These are phyloP conservation scores for Cadophora gregata DNA, from an alignment of 2,329 filamentous ascomycete species.

Conservation along the genomic window DNA sequence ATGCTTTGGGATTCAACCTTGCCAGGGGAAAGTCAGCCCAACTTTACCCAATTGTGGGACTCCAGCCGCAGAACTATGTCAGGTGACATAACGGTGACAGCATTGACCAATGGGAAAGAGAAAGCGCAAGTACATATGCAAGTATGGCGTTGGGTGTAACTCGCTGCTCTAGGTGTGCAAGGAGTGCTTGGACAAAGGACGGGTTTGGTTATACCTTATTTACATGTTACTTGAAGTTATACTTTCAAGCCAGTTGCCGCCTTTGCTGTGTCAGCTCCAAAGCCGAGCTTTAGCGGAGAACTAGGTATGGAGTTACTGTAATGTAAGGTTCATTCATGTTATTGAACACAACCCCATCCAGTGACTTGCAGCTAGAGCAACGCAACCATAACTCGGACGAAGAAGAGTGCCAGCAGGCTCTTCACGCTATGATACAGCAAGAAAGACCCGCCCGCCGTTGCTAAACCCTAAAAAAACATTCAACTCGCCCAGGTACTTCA, in stretches of 20 bases:
- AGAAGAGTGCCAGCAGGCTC: conserved; percentile 23
- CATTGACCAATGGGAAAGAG: conserved; percentile 8
- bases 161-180: conserved; percentile 4
- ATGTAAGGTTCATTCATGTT: conserved; percentile 2
- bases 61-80: neutral
- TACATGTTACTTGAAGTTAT: neutral
- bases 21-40: neutral
- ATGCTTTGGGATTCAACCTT: conserved; percentile 20
- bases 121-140: neutral
- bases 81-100: neutral
- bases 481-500: conserved; percentile 35
- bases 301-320: neutral
- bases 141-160: conserved; percentile 8
- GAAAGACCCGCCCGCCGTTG: conserved; percentile 27
- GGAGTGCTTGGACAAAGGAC: neutral
- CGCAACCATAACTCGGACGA: conserved; percentile 16
- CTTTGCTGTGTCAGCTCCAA: neutral
- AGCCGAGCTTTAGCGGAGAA: neutral
- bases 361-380: neutral
- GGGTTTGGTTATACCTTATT: neutral
- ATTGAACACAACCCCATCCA: neutral
- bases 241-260: neutral
- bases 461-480: conserved; percentile 32
- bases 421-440: conserved; percentile 35
- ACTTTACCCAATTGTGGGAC: neutral